Base-by-base conservation (phyloP, 192 early-diverging fungal species). In the Piromyces sp. region DNA sequence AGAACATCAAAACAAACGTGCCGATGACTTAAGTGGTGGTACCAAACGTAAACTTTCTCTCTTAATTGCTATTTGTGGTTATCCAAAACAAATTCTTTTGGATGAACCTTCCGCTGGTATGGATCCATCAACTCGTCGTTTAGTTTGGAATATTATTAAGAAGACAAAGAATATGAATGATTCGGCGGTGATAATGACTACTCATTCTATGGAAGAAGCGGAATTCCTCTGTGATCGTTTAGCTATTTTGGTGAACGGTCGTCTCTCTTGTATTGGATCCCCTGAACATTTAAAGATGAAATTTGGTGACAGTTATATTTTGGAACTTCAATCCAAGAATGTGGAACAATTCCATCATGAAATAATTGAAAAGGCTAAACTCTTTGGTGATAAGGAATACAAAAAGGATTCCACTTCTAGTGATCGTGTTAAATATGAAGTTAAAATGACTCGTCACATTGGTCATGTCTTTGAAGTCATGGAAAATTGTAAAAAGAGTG, bases 141-240 rank as follows among this genome's bases (percentile, higher is more conserved):
- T 93, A 26, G 93, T 94, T 81, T 94, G 93, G 93, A 87, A 88
- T 79, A 94, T 92, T 80, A 85, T 94, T 79, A 85, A 85, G 29
- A 83, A 91, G 29, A 88, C 91, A 1, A 87, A 89, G 78, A 82
- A 85, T 40, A 88, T 86, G 29, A 88, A 88, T 36, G 79, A 36
- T 36, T 30, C 84, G 5, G 86, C 87, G 36, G 83, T 85, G 15
- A 83, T 91, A 58, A 82, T 87, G 81, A 84, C 84, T 15, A 86
- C 84, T 26, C 85, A 86, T 37, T 81, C 83, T 6, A 87, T 91
- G 82, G 86, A 87, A 22, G 87, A 88, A 82, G 87, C 85, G 2
- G 87, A 88, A 78, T 85, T 85, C 13, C 79, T 88, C 33, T 88
- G 87, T 40, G 87, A 87, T 38, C 85, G 87, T 15, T 84, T 88